Evolutionary conservation across 148 eudicot species (phyloP).

Genomic region (Rhododendron mucronatum): DNA sequence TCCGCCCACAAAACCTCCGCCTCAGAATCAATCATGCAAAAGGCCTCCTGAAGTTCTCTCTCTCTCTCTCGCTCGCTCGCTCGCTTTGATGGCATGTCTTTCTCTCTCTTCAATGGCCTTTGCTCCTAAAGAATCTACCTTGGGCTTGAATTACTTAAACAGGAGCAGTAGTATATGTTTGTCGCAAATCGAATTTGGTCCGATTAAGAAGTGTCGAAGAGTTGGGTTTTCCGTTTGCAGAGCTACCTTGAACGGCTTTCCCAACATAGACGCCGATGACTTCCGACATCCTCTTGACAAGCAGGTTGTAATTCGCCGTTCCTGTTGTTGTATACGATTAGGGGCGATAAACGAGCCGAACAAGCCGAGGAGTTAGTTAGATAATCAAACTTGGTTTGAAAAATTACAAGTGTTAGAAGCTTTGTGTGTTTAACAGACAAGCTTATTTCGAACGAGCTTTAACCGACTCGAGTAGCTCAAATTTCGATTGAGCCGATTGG

Average conservation of each 20-base stretch:
- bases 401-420: background rate
- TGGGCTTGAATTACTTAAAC: background rate
- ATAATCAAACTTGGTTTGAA: background rate
- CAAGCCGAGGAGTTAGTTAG: background rate
- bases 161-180: conserved; percentile 17
- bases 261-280: conserved; percentile 83
- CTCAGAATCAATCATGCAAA: background rate
- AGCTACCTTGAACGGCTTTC: conserved; percentile 51
- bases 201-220: conserved; percentile 18
- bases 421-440: background rate
- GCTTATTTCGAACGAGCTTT: background rate
- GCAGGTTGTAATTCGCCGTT: conserved; percentile 43
- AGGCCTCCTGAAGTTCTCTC: background rate
- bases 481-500: background rate
- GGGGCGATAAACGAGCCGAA: background rate
- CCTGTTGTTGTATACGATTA: background rate
- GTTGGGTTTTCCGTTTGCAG: conserved; percentile 26
- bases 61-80: background rate
- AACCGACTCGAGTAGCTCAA: background rate
- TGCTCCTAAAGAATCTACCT: conserved; percentile 16
- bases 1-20: background rate
- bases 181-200: conserved; percentile 17
- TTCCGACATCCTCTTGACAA: conserved; percentile 90
- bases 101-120: conserved; percentile 34
- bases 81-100: conserved; percentile 38